Base-by-base conservation (phyloP, 2,329 filamentous ascomycete species). In the Xylariaceae sp. region DNA sequence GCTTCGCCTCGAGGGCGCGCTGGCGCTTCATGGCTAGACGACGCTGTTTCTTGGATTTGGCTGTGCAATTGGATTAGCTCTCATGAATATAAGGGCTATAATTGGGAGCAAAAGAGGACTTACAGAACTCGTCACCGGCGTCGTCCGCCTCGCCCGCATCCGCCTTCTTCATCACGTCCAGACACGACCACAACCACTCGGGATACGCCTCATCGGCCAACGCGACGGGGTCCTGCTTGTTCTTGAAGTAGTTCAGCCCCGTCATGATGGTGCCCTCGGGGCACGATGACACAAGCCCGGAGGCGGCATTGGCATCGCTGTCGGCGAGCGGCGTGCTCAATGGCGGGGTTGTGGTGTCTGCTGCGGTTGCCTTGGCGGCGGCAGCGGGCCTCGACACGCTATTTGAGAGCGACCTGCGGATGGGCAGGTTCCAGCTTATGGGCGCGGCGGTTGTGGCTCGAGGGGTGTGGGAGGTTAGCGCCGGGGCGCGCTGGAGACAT, bases 21-120 rank as follows among this genome's bases (percentile, higher is more conserved):
- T 82, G 80, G 73, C 80, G 79, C 75, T 86, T 92, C 48, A 85
- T 84, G 7, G 90, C 90, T 57, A 88, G 72, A 58, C 85, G 82
- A 61, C 90, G 85, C 73, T 91, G 85, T 72, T 92, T 93, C 74
- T 90, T 92, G 34, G 88, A 92, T 82, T 94, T 94, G 60, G 89
- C 88, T 92, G 62, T 60, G 51, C 34, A 48, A 30, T 30, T 30
- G 23, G 23, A 3, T 30, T 30, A 30, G 23, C 23, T 30, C 23
- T 30, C 23, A 30, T 30, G 23, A 30, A 30, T 30, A 30, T 30
- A 30, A 47, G n/a, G 6, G 47, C 17, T 18, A 18, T 7, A 15
- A 7, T 48, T 13, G 17, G 15, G 18, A 30, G 1, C 17, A 7
- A 13, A 9, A 41, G 9, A 51, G 47, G 45, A 54, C 88, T 54